Conservation (phyloP, 75 land plant species). For the Cunninghamia lanceolata region DNA sequence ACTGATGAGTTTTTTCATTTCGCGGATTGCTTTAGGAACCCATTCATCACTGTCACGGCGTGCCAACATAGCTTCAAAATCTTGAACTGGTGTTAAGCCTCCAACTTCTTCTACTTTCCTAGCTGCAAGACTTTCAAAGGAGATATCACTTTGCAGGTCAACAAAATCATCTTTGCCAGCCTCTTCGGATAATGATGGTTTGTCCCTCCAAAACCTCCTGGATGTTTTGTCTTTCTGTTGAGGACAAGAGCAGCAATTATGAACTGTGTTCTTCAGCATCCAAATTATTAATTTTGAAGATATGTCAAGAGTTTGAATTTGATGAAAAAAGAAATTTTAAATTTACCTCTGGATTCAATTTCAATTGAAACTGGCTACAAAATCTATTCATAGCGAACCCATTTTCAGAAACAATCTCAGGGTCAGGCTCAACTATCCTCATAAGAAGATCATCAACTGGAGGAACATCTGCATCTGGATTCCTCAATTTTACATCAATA, state of each 20-base stretch:
- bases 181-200: conserved; percentile 34
- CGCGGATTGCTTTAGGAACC: conserved; percentile 70
- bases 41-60: conserved; percentile 81
- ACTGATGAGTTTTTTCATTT: conserved; percentile 67
- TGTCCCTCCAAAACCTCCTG: conserved; percentile 53
- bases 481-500: conserved; percentile 63
- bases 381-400: conserved; percentile 41
- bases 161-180: conserved; percentile 19
- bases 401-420: conserved; percentile 48
- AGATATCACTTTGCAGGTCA: conserved; percentile 17
- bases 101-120: conserved; percentile 67
- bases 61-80: conserved; percentile 70
- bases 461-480: conserved; percentile 82
- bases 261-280: not conserved
- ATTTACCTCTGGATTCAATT: conserved; percentile 77
- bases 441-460: conserved; percentile 64
- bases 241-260: not conserved
- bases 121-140: conserved; percentile 29
- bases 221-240: conserved; percentile 64
- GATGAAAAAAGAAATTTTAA: not conserved
- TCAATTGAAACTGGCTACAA: conserved; percentile 48
- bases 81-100: conserved; percentile 67
- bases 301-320: not conserved
- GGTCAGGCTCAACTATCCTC: conserved; percentile 69
- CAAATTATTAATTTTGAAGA: not conserved